Evolutionary conservation across 1,284 basidiomycete genomes (phyloP).

Genomic region (Sanghuangporus baumii): DNA sequence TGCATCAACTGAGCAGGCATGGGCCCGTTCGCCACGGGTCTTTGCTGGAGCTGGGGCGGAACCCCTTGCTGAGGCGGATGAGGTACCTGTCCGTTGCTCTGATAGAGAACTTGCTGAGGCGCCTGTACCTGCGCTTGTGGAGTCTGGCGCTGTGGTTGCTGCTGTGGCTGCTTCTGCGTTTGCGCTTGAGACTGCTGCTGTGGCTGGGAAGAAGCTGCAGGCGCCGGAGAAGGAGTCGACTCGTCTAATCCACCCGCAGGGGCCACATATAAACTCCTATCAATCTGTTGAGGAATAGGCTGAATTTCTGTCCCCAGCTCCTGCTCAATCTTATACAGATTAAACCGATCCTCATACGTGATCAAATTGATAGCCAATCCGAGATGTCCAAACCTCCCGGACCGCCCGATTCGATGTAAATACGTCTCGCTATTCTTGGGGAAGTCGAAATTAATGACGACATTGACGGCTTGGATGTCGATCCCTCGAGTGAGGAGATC

Average conservation of each 20-base stretch:
- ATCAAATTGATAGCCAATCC: slow-evolving; percentile 96
- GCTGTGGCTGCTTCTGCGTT: slow-evolving; percentile 2
- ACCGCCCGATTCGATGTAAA: slow-evolving; percentile 95
- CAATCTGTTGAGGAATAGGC: slow-evolving; percentile 89
- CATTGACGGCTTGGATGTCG: slow-evolving; percentile 99
- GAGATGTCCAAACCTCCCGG: slow-evolving; percentile 94
- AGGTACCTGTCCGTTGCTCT: slow-evolving; percentile 14
- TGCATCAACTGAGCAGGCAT: slow-evolving; percentile 9
- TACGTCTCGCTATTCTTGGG: slow-evolving; percentile 99
- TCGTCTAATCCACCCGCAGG: slow-evolving; percentile 48
- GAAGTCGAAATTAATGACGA: slow-evolving; percentile 99
- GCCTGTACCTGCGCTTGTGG: not conserved
- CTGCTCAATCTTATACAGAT: slow-evolving; percentile 96
- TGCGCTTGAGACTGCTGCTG: slow-evolving; percentile 19
- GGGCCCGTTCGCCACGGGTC: slow-evolving; percentile 4
- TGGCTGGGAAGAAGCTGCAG: slow-evolving; percentile 26
- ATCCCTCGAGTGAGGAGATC: slow-evolving; percentile 98
- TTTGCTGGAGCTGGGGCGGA: not conserved
- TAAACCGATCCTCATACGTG: slow-evolving; percentile 96
- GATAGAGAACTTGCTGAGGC: slow-evolving; percentile 14
- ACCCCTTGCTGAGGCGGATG: not conserved
- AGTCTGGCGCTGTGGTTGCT: not conserved
- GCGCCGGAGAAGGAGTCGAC: slow-evolving; percentile 25
- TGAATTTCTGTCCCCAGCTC: slow-evolving; percentile 98
- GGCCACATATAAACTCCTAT: slow-evolving; percentile 90